phyloP scores from a whole-genome alignment of 1,284 basidiomycete species.

The Stereum hirsutum region DNA sequence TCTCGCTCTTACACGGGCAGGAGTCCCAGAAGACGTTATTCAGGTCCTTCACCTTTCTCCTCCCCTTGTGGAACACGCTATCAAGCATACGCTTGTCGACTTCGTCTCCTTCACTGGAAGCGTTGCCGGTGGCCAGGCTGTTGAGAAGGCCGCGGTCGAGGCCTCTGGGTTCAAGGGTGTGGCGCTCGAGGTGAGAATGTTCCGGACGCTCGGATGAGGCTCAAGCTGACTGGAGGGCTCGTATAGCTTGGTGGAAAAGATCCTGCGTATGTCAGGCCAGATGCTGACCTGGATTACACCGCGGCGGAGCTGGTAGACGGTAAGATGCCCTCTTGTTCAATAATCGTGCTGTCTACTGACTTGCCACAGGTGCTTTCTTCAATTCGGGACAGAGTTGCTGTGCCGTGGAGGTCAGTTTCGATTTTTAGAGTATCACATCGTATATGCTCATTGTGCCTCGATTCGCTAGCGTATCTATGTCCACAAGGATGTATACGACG shows the following conservation, averaged over 20 bases:
- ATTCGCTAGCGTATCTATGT: conserved; percentile 83
- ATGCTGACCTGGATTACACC: conserved; percentile 81
- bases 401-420: conserved; percentile 56
- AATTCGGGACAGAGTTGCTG: conserved; percentile 95
- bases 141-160: conserved; percentile 54
- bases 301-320: conserved; percentile 88
- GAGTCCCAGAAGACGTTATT: conserved; percentile 69
- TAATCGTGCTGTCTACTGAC: conserved; percentile 2
- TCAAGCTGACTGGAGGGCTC: background rate
- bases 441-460: background rate
- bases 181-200: conserved; percentile 50
- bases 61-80: conserved; percentile 51
- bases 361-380: conserved; percentile 70
- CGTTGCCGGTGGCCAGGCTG: conserved; percentile 55
- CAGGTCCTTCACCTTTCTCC: conserved; percentile 79
- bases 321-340: conserved; percentile 12
- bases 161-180: conserved; percentile 73
- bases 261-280: conserved; percentile 85
- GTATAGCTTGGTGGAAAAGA: conserved; percentile 90
- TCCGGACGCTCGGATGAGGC: background rate
- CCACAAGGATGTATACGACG: conserved; percentile 75
- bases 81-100: conserved; percentile 61
- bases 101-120: conserved; percentile 92
- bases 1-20: conserved; percentile 58
- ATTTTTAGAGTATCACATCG: background rate